Conservation (phyloP, 257 asterid genomes). For the Solanum peruvianum region DNA sequence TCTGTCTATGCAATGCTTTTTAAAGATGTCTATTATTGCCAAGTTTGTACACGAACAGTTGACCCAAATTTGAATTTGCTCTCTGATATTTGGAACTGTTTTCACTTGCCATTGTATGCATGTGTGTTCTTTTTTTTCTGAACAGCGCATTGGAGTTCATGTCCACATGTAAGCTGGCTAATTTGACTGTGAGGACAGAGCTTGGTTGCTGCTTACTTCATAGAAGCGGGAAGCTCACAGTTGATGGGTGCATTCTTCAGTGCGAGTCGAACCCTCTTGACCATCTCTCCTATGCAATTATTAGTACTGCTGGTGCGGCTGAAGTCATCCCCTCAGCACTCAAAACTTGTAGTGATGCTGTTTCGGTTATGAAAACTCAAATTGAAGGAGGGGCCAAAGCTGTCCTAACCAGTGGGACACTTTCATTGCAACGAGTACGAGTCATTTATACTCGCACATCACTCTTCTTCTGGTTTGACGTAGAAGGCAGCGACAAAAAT, state of each 20-base stretch:
- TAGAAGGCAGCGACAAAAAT: conserved; percentile 21
- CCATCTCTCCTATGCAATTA: conserved; percentile 91
- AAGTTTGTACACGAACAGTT: background rate
- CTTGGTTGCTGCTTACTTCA: conserved; percentile 96
- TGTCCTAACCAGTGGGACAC: conserved; percentile 75
- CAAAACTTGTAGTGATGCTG: conserved; percentile 30
- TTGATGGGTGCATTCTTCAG: conserved; percentile 87
- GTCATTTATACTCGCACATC: conserved; percentile 75
- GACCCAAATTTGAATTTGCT: background rate
- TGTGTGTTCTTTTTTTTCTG: conserved; percentile 4
- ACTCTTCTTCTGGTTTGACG: conserved; percentile 75
- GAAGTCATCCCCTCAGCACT: conserved; percentile 22
- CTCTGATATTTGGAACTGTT: background rate
- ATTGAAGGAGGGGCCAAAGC: conserved; percentile 98
- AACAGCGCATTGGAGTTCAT: conserved; percentile 80
- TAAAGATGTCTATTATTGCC: background rate
- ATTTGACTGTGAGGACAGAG: conserved; percentile 87
- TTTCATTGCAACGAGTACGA: conserved; percentile 69
- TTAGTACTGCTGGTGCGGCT: conserved; percentile 57
- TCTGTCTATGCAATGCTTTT: background rate
- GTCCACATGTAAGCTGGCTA: conserved; percentile 86
- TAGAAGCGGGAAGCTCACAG: conserved; percentile 78
- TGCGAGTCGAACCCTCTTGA: conserved; percentile 87
- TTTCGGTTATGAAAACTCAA: conserved; percentile 63
- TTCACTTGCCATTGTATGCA: background rate